Base-by-base conservation (phyloP, 148 eudicot genomes). In the Drosera capensis region DNA sequence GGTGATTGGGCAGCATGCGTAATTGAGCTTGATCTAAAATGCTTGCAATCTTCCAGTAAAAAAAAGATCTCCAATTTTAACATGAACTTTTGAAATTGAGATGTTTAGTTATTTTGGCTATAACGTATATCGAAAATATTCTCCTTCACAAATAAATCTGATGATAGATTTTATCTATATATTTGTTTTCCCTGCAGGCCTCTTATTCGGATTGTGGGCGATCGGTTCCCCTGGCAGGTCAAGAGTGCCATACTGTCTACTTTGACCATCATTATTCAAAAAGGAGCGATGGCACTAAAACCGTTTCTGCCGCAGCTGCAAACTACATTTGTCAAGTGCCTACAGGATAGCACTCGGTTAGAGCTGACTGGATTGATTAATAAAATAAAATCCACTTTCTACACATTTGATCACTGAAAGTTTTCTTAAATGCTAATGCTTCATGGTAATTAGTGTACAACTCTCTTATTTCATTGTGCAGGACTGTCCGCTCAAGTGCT, bases 241-340 rank as follows among this genome's bases (percentile, higher is more conserved):
- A 90, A 90, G 69, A 90, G 95, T 65, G 95, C 99, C 56, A 90
- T 90, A 58, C 63, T 90, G 54, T 78, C 99, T 48, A 90, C 99
- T 20, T 64, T 90, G 67, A 78, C 55, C 67, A 70, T 85, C 72
- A 85, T 90, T 49, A 90, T 90, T 56, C 61, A 69, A 56, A 90
- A 85, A 61, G 94, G 99, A 45, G 95, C 95, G 45, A 78, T 85
- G 35, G 71, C 95, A 47, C 66, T 90, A 45, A 90, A 85, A 68
- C 99, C 99, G 38, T 85, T 90, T 56, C 85, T 90, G 46, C 99
- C 99, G 45, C 99, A 90, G 67, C 74, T 90, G 59, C 99, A 90
- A 60, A 90, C 99, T 53, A 90, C 99, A 23, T 90, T 90, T 55
- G 62, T 80, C 58, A 90, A 81, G 65, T 90, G 99, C 55, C 73